These are phyloP conservation scores for Colletotrichum truncatum DNA, from an alignment of 2,329 filamentous ascomycete species.

Conservation along the genomic window DNA sequence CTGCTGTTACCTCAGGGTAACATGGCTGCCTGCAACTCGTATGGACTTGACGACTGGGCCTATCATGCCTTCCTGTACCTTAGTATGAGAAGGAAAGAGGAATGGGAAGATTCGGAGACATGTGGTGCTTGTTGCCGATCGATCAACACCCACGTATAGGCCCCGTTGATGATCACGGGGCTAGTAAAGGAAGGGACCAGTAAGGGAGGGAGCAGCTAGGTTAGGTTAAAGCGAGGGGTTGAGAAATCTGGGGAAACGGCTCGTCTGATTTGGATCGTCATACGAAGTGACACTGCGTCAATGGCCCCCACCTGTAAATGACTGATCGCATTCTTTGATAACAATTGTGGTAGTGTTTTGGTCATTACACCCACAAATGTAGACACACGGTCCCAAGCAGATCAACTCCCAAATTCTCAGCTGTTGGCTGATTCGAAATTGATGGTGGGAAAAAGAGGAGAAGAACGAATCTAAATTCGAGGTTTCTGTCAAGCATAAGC, in stretches of 20 bases:
- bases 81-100: not conserved
- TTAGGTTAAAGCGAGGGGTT: too few species aligned
- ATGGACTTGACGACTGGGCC: conserved; percentile 3
- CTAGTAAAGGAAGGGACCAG: not conserved
- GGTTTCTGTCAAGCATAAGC: not conserved
- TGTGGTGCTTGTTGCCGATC: conserved; percentile 3
- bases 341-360: not conserved
- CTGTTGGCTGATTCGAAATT: not conserved
- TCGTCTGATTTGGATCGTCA: conserved; percentile 22
- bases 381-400: not conserved
- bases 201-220: not conserved
- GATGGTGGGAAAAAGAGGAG: not conserved
- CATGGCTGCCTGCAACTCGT: not conserved
- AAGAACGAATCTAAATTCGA: not conserved
- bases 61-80: not conserved
- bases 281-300: not conserved
- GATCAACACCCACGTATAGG: conserved; percentile 10
- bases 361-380: not conserved
- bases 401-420: not conserved
- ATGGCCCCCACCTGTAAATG: not conserved
- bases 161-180: not conserved
- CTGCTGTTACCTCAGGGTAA: not conserved
- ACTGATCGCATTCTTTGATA: not conserved
- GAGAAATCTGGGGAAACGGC: conserved; percentile 21
- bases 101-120: not conserved